Conservation (phyloP, 1,139 yeast genomes). For the Diutina mesorugosa region DNA sequence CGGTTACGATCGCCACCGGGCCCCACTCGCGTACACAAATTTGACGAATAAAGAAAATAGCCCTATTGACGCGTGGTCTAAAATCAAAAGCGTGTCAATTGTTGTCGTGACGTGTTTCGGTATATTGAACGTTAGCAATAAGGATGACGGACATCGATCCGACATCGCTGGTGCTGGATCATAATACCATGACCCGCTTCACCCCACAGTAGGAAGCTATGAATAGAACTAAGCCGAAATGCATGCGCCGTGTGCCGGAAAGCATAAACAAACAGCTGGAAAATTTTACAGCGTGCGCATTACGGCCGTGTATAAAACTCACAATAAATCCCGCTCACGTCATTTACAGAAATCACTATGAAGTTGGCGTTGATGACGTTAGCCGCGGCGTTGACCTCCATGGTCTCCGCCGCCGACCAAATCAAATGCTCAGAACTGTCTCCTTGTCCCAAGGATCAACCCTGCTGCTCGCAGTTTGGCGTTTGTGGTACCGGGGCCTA, state of each 20-base stretch:
- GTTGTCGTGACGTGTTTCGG: neutral
- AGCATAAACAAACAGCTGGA: neutral
- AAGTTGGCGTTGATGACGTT: neutral
- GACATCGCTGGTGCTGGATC: too few species aligned
- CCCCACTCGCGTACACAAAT: neutral
- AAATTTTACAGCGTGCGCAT: neutral
- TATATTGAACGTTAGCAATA: too few species aligned
- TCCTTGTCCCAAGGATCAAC: slow-evolving; percentile 57
- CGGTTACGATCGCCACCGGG: neutral
- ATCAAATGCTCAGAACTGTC: slow-evolving; percentile 33
- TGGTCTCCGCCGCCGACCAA: neutral
- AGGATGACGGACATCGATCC: too few species aligned
- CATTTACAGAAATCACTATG: neutral
- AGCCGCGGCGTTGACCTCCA: neutral
- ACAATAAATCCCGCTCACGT: neutral
- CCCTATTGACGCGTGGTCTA: neutral
- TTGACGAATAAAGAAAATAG: neutral
- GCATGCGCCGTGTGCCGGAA: neutral
- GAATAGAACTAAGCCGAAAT: neutral
- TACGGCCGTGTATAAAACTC: neutral
- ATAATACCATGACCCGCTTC: neutral
- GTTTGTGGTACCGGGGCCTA: slow-evolving; percentile 72
- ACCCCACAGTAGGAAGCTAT: neutral
- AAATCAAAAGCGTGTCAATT: neutral
- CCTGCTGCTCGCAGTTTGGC: slow-evolving; percentile 80